These are phyloP conservation scores for Noccaea bulbosa DNA, from an alignment of 345 rosid genomes.

Conservation along the genomic window DNA sequence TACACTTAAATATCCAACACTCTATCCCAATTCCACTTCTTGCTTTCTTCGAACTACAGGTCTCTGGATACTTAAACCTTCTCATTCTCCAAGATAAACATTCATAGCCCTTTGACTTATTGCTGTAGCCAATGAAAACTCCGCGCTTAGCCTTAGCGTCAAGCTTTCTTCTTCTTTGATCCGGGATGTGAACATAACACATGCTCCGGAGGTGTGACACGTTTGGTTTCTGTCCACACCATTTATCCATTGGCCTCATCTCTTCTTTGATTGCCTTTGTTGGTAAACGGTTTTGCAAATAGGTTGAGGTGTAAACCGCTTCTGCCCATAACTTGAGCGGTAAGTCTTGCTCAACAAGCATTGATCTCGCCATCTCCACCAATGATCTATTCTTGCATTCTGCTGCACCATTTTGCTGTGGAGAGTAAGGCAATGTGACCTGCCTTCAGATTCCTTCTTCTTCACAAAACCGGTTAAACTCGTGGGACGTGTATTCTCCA, in stretches of 20 bases:
- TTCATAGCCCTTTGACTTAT: not conserved
- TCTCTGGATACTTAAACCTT: not conserved
- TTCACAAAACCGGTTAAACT: too few species aligned
- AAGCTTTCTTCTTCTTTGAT: not conserved
- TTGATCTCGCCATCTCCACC: too few species aligned
- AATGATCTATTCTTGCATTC: too few species aligned
- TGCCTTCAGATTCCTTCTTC: too few species aligned
- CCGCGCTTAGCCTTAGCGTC: not conserved
- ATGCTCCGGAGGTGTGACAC: not conserved
- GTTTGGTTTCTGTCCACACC: constrained; percentile 1
- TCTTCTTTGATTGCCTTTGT: not conserved
- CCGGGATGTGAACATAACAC: not conserved
- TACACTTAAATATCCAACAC: too few species aligned
- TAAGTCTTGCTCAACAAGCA: too few species aligned
- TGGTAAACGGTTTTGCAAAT: not conserved
- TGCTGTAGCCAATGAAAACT: not conserved
- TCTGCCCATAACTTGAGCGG: not conserved
- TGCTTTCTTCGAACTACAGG: not conserved
- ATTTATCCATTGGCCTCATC: not conserved
- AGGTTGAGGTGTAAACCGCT: not conserved
- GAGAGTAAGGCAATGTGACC: too few species aligned
- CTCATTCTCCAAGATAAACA: not conserved
- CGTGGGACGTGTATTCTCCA: too few species aligned
- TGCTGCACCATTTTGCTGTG: too few species aligned
- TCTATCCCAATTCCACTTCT: constrained; percentile 1